Evolutionary conservation across 164 flowering plant species (phyloP).

Genomic region (Vitis rupestris): DNA sequence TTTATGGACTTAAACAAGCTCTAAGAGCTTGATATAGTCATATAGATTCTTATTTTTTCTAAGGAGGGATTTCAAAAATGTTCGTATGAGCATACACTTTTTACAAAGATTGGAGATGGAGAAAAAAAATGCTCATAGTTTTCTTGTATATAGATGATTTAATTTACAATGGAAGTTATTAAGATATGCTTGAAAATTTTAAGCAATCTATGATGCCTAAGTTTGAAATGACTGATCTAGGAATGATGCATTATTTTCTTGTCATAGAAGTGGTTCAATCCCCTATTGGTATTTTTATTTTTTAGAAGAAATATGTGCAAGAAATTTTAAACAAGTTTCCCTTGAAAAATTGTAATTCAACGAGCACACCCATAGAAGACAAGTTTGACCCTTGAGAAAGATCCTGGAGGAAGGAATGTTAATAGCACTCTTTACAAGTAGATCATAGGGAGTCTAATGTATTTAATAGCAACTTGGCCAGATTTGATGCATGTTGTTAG

Average conservation of each 20-base stretch:
- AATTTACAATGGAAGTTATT: constrained; percentile 5
- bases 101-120: not conserved
- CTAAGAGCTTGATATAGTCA: not conserved
- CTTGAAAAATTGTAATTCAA: too few relatives aligned
- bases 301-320: too few relatives aligned
- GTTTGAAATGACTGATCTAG: constrained; percentile 7
- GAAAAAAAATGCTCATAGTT: constrained; percentile 11
- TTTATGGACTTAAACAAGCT: not conserved
- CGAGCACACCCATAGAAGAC: too few relatives aligned
- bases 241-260: not conserved
- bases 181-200: not conserved
- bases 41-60: constrained; percentile 4
- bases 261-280: too few relatives aligned
- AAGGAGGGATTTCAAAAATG: constrained; percentile 7
- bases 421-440: too few relatives aligned
- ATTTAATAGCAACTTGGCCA: too few relatives aligned
- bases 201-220: constrained; percentile 4
- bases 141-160: constrained; percentile 17
- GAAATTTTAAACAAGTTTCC: too few relatives aligned
- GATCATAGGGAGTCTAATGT: too few relatives aligned
- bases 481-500: too few relatives aligned
- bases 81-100: constrained; percentile 14
- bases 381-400: too few relatives aligned
- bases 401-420: too few relatives aligned
- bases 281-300: too few relatives aligned